Percentiles rank a stretch among this genome's conserved stretches.
These are phyloP conservation scores for Penicillium crustosum DNA, from an alignment of 2,329 filamentous ascomycete genomes.

Conservation along the genomic window DNA sequence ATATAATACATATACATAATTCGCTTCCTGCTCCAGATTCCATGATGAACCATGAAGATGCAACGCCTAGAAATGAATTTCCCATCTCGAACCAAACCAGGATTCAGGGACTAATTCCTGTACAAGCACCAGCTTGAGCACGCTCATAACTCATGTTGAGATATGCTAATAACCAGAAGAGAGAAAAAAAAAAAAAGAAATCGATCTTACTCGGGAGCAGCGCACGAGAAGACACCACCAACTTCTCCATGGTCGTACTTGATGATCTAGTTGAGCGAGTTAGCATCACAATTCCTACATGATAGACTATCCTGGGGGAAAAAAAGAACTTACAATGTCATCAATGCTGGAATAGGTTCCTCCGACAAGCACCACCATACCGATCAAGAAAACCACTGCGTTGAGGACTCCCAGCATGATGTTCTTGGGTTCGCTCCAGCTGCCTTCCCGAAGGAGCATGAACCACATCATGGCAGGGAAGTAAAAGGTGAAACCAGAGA, in stretches of 20 bases:
- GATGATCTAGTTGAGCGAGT: conserved; percentile 48
- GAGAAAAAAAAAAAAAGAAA: background rate
- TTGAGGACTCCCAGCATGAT: conserved; percentile 61
- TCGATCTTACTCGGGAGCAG: conserved; percentile 20
- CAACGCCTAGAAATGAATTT: conserved; percentile 1
- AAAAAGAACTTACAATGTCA: conserved; percentile 31
- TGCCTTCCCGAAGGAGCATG: conserved; percentile 27
- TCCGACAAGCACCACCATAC: conserved; percentile 70
- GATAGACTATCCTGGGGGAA: background rate
- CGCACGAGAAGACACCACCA: conserved; percentile 69
- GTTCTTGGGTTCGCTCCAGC: conserved; percentile 38
- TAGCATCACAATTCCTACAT: conserved; percentile 2
- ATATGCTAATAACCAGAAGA: background rate
- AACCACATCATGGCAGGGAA: conserved; percentile 49
- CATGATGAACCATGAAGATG: conserved; percentile 3
- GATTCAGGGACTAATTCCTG: background rate
- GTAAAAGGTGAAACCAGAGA: conserved; percentile 86
- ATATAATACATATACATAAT: conserved; percentile 9
- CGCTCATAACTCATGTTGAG: background rate
- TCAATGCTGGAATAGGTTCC: conserved; percentile 69
- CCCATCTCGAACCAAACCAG: conserved; percentile 5
- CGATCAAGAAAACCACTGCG: conserved; percentile 65
- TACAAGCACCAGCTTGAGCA: conserved; percentile 12
- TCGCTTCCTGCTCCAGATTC: conserved; percentile 2
- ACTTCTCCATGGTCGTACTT: conserved; percentile 64